Percentiles rank a stretch among this genome's conserved stretches.
Evolutionary conservation across 2,329 filamentous ascomycete species (phyloP).

Genomic region (Bimuria novae-zelandiae): DNA sequence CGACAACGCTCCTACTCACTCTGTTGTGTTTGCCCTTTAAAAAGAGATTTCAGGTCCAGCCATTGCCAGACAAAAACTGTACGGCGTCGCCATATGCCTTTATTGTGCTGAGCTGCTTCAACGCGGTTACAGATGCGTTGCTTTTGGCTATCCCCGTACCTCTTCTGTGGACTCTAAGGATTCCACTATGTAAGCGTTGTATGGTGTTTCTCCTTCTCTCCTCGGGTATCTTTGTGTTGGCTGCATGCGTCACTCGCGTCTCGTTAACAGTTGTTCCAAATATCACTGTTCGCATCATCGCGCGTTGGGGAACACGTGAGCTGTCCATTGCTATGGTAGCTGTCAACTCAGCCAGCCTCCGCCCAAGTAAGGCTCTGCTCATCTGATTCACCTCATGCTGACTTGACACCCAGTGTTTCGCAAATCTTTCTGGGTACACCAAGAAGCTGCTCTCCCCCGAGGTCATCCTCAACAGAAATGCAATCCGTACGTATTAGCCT

Average conservation of each 20-base stretch:
- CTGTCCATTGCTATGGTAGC: constrained; percentile 18
- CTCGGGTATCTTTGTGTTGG: constrained; percentile 18
- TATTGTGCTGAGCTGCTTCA: constrained; percentile 17
- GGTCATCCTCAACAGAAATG: not conserved
- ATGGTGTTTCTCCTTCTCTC: constrained; percentile 15
- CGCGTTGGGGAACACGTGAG: constrained; percentile 20
- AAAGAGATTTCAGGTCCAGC: constrained; percentile 11
- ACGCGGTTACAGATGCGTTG: constrained; percentile 16
- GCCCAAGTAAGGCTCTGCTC: constrained; percentile 13
- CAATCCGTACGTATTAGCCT: not conserved
- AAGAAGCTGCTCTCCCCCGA: not conserved
- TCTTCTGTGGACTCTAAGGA: constrained; percentile 19
- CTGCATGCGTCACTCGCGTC: constrained; percentile 20
- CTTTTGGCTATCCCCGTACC: constrained; percentile 18
- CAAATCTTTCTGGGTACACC: constrained; percentile 6
- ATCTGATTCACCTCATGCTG: not conserved
- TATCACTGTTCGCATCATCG: constrained; percentile 16
- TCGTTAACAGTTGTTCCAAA: constrained; percentile 16
- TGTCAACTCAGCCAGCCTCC: constrained; percentile 16
- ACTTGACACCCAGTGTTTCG: constrained; percentile 9
- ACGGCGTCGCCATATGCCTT: constrained; percentile 15
- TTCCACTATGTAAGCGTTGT: constrained; percentile 13
- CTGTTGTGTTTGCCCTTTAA: constrained; percentile 13
- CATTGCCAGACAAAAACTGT: constrained; percentile 10
- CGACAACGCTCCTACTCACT: constrained; percentile 10